These are phyloP conservation scores for Paraconiothyrium brasiliense DNA, from an alignment of 2,329 filamentous ascomycete genomes.

Conservation along the genomic window DNA sequence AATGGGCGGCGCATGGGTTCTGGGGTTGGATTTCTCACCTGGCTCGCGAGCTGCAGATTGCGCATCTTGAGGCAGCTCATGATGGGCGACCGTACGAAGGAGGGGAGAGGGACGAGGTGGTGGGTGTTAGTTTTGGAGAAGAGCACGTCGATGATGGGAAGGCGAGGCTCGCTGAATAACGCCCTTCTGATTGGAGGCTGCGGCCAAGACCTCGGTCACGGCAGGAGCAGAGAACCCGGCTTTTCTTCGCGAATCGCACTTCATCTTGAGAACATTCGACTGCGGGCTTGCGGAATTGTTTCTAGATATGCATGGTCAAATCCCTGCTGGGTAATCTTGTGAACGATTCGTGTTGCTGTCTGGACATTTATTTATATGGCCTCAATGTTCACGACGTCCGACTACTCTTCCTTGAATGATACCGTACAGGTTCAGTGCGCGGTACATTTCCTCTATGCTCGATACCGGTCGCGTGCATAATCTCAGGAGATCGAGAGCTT, in stretches of 20 bases:
- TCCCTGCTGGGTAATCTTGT: no score
- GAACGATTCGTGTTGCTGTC: background rate
- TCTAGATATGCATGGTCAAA: background rate
- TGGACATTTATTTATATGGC: no score
- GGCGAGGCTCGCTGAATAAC: constrained; percentile 20
- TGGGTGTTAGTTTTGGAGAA: constrained; percentile 34
- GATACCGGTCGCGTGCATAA: background rate
- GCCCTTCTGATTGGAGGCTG: constrained; percentile 33
- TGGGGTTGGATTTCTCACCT: constrained; percentile 40
- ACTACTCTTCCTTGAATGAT: background rate
- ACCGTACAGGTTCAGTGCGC: background rate
- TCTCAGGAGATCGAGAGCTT: constrained; percentile 3
- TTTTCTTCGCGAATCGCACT: constrained; percentile 29
- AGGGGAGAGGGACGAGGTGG: constrained; percentile 35
- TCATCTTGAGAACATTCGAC: background rate
- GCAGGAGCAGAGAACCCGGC: constrained; percentile 33
- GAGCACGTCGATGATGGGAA: constrained; percentile 33
- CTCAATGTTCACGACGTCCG: no score
- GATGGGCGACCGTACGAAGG: constrained; percentile 39
- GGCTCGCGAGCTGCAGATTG: constrained; percentile 49
- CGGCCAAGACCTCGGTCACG: constrained; percentile 37
- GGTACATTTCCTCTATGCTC: background rate
- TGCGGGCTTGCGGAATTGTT: background rate
- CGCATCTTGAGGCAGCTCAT: constrained; percentile 53
- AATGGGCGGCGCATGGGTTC: constrained; percentile 23